Evolutionary conservation across 2,329 filamentous ascomycete genomes (phyloP).

Genomic region (Claviceps humidiphila): DNA sequence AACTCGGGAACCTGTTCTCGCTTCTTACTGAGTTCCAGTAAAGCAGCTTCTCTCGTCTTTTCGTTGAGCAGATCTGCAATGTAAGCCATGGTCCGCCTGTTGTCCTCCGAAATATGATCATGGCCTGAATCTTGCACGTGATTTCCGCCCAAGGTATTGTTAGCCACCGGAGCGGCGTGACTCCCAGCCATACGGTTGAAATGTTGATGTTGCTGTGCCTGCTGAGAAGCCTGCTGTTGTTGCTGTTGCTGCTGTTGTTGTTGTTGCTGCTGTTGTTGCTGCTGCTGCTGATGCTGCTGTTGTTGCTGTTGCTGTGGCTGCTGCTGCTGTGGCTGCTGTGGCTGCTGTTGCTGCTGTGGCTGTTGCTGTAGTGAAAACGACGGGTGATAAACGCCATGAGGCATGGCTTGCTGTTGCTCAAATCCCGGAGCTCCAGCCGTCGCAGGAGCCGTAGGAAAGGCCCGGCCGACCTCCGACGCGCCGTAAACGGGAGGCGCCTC

Average conservation of each 20-base stretch:
- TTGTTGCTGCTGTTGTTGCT: conserved; percentile 18
- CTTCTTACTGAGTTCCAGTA: conserved; percentile 97
- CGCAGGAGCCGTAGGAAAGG: background rate
- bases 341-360: background rate
- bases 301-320: conserved; percentile 8
- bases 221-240: conserved; percentile 18
- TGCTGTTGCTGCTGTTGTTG: conserved; percentile 26
- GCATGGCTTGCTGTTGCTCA: conserved; percentile 27
- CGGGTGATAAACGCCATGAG: conserved; percentile 24
- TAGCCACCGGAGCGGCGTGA: conserved; percentile 39
- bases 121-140: conserved; percentile 43
- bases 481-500: conserved; percentile 11
- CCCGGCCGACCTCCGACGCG: background rate
- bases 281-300: conserved; percentile 22
- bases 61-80: conserved; percentile 86
- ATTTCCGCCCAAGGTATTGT: conserved; percentile 26
- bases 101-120: conserved; percentile 74
- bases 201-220: conserved; percentile 38
- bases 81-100: conserved; percentile 81
- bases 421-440: conserved; percentile 22
- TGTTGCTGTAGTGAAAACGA: conserved; percentile 18
- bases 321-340: background rate
- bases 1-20: conserved; percentile 94
- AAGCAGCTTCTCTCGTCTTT: conserved; percentile 72
- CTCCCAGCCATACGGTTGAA: conserved; percentile 62